A percentile compares a stretch with the other conserved stretches of the same genome.
phyloP scores from a whole-genome alignment of 169 alveolate genomes.

The Plasmodium ovale region DNA sequence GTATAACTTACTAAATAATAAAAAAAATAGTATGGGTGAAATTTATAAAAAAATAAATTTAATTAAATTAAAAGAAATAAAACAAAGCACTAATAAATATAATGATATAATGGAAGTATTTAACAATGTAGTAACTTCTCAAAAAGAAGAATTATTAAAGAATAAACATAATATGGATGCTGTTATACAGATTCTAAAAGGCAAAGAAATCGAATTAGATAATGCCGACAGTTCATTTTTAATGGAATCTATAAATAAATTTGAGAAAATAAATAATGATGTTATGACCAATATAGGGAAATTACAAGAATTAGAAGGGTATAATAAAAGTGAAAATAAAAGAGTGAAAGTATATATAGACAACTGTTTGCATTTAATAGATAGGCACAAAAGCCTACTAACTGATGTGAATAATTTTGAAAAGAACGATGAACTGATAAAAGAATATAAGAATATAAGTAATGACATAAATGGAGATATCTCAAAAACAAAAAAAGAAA shows the following conservation, averaged over 20 bases:
- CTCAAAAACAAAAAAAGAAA: too few species aligned
- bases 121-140: neutral
- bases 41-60: neutral
- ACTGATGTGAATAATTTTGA: neutral
- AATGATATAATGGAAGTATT: neutral
- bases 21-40: neutral
- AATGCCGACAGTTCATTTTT: neutral
- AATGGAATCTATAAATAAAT: neutral
- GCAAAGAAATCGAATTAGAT: neutral
- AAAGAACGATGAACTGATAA: too few species aligned
- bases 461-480: too few species aligned
- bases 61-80: slow-evolving; percentile 10
- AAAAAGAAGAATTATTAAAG: neutral
- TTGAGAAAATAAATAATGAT: neutral
- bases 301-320: neutral
- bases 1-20: too few species aligned
- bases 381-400: neutral
- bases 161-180: neutral
- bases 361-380: neutral
- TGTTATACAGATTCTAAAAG: neutral
- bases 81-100: neutral
- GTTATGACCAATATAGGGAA: neutral
- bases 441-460: too few species aligned
- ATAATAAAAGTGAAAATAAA: neutral
- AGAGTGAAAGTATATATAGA: neutral